These are phyloP conservation scores for Dalbergia cultrata DNA, from an alignment of 306 rosid species.

Conservation along the genomic window DNA sequence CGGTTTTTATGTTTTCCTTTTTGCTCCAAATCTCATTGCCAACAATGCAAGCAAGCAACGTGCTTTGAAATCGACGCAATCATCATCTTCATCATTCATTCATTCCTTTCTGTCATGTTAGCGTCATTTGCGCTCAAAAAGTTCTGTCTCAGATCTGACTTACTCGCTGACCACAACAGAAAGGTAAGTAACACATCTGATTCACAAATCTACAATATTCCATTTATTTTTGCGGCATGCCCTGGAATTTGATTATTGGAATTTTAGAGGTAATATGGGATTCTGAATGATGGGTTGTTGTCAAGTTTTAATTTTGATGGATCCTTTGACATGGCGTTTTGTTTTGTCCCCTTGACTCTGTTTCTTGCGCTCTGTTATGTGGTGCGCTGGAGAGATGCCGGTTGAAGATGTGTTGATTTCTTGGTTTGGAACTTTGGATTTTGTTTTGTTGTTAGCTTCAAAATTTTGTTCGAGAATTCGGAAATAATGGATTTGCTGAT, in stretches of 20 bases:
- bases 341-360: not conserved
- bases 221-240: not conserved
- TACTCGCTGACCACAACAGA: constrained; percentile 11
- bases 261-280: constrained; percentile 8
- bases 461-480: constrained; percentile 23
- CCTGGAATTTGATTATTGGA: constrained; percentile 22
- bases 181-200: constrained; percentile 45
- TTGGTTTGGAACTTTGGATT: constrained; percentile 8
- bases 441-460: not conserved
- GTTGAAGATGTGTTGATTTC: constrained; percentile 27
- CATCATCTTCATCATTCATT: constrained; percentile 24
- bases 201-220: not conserved
- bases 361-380: not conserved
- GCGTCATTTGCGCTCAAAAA: constrained; percentile 38
- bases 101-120: constrained; percentile 39
- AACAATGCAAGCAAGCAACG: constrained; percentile 48
- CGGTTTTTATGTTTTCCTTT: not conserved
- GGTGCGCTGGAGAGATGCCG: constrained; percentile 16
- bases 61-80: constrained; percentile 55
- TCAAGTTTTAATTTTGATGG: constrained; percentile 44
- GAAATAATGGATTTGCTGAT: not conserved
- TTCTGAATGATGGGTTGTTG: constrained; percentile 38
- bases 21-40: constrained; percentile 41
- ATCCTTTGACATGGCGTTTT: constrained; percentile 22
- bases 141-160: constrained; percentile 56